Evolutionary conservation across 2,329 filamentous ascomycete species (phyloP).

Genomic region (Botrytis cinerea): DNA sequence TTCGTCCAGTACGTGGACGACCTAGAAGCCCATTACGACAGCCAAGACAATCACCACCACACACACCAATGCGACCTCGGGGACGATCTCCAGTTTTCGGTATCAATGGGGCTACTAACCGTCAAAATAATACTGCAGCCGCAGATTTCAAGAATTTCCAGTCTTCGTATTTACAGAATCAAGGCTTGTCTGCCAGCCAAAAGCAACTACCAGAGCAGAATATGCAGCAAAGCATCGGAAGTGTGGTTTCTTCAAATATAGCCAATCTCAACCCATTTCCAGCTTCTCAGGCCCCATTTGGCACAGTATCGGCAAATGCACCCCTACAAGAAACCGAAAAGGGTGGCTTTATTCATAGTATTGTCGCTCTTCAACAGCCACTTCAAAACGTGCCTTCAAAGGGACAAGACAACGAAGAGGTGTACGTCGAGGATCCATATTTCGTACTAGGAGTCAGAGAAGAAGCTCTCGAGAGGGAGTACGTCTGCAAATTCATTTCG

Average conservation of each 20-base stretch:
- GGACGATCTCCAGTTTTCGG: slow-evolving; percentile 18
- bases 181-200: neutral
- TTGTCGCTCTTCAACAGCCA: neutral
- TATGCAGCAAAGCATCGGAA: neutral
- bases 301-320: neutral
- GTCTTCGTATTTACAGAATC: neutral
- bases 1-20: slow-evolving; percentile 6
- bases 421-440: slow-evolving; percentile 32
- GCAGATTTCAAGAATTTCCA: neutral
- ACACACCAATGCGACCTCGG: slow-evolving; percentile 1
- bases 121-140: neutral
- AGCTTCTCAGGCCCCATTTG: neutral
- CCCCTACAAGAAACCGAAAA: neutral
- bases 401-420: neutral
- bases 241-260: neutral
- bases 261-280: neutral
- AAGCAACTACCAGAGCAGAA: neutral
- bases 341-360: neutral
- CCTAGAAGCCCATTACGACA: slow-evolving; percentile 14
- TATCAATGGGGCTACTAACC: neutral
- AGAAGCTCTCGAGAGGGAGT: slow-evolving; percentile 31
- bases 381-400: neutral
- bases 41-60: slow-evolving; percentile 12
- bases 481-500: slow-evolving; percentile 14
- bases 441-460: slow-evolving; percentile 33